Evolutionary conservation across 768 basidiomycete genomes (phyloP), one percentile per base, ranked within the genome.

Genomic region (Favolaschia claudopus): DNA sequence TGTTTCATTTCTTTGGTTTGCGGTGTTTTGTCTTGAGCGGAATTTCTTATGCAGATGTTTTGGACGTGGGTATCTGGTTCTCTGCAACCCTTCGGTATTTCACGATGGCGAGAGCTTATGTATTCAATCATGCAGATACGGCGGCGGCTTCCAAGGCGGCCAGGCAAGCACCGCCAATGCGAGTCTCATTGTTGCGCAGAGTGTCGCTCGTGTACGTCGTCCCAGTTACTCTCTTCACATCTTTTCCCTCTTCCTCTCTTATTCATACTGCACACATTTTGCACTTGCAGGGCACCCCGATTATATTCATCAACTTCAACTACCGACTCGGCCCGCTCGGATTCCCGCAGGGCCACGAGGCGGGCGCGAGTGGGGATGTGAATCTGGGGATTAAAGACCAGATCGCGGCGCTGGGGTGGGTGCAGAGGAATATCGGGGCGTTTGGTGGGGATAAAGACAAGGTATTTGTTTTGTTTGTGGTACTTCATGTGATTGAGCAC

Each of bases 361-460:
- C 78, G 4, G 67, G 60, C 10, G 39, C 64, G 4, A 58, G 60
- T 0, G 74, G 69, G 8, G 69, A 70, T 2, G 69, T 78, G 17
- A 80, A 80, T 60, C 66, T 81, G 36, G 80, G 73, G 7, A 53
- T 81, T 13, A 73, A 65, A 37, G 81, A 82, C 53, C 73, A 79
- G 56, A 45, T 75, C 24, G 58, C 67, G 7, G 81, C 78, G 6
- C 68, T 82, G 4, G 49, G 69, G 42, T 82, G 81, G 86, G 78
- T 88, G 1, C 82, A 87, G 50, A 63, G 72, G 37, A 81, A 89
- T 58, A 85, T 88, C 48, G 72, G 66, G 29, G 64, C 71, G 0
- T 88, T 88, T 67, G 85, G 86, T 3, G 87, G 87, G n/a, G 83
- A 81, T 62, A 74, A 74, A 13, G 63, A 24, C 10, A 77, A 80